A percentile compares a stretch with the other conserved stretches of the same genome.
phyloP scores from a whole-genome alignment of 2,329 filamentous ascomycete genomes.

The Fusarium continuum region DNA sequence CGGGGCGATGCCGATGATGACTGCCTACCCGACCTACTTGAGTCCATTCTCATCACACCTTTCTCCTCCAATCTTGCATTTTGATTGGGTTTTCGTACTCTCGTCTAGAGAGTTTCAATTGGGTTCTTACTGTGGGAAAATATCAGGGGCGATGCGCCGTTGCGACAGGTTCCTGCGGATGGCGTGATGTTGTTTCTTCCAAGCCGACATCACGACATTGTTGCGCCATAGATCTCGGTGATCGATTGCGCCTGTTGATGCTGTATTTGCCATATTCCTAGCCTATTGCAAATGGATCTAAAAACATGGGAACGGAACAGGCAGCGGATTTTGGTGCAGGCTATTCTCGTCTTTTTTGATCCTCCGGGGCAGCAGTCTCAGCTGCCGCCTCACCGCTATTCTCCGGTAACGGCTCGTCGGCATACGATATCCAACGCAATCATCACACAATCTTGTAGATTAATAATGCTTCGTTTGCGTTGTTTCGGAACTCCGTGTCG shows the following conservation, averaged over 20 bases:
- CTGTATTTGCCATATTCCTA: not conserved
- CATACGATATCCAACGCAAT: not conserved
- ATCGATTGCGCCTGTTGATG: not conserved
- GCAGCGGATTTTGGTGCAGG: too few species aligned
- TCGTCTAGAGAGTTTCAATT: not conserved
- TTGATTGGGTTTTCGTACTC: not conserved
- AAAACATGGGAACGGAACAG: too few species aligned
- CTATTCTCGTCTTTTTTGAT: too few species aligned
- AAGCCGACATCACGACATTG: not conserved
- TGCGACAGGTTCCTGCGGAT: slow-evolving; percentile 4
- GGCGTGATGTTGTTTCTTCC: not conserved
- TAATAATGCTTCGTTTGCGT: not conserved
- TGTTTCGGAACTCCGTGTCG: too few species aligned
- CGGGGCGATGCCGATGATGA: too few species aligned
- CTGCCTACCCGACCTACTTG: too few species aligned
- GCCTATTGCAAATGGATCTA: not conserved
- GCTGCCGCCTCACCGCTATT: not conserved
- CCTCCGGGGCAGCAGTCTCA: not conserved
- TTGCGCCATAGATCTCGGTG: not conserved
- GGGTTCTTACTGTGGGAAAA: not conserved
- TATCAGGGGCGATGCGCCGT: not conserved
- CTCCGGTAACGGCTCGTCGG: slow-evolving; percentile 1
- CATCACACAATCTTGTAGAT: not conserved
- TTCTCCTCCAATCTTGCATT: too few species aligned
- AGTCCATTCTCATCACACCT: too few species aligned